phyloP scores from a whole-genome alignment of 768 basidiomycete genomes.

The Kwoniella europaea region DNA sequence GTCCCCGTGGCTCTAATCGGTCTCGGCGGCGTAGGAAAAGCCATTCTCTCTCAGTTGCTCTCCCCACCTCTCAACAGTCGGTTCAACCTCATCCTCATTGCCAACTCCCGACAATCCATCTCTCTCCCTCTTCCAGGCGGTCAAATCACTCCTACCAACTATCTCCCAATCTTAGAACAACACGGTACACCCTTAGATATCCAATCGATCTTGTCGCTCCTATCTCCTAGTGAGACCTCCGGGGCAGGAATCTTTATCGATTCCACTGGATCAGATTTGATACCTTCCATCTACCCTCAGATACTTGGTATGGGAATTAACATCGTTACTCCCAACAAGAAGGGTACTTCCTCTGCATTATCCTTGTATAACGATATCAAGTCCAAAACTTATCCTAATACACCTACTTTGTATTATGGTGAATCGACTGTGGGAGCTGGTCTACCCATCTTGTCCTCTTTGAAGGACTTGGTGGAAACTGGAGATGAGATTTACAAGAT shows the following conservation, averaged over 20 bases:
- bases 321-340: conserved; percentile 97
- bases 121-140: conserved; percentile 47
- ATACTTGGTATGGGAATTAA: conserved; percentile 79
- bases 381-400: conserved; percentile 65
- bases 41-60: conserved; percentile 80
- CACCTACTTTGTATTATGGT: conserved; percentile 63
- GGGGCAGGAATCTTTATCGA: conserved; percentile 73
- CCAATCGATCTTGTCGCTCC: conserved; percentile 62
- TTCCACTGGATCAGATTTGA: conserved; percentile 82
- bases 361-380: conserved; percentile 73
- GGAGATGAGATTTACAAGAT: conserved; percentile 93
- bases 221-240: conserved; percentile 57
- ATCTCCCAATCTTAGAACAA: conserved; percentile 47
- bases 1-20: conserved; percentile 75
- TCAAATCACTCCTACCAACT: conserved; percentile 45
- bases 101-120: conserved; percentile 60
- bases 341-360: conserved; percentile 80
- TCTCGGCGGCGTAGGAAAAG: conserved; percentile 87
- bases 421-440: conserved; percentile 96
- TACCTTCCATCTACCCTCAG: conserved; percentile 79
- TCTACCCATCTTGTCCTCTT: conserved; percentile 83
- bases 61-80: conserved; percentile 64
- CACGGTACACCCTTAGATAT: conserved; percentile 64
- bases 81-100: conserved; percentile 59
- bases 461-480: conserved; percentile 88